Conservation (phyloP, 73 alveolate species). For the Tetrahymena malaccensis region DNA sequence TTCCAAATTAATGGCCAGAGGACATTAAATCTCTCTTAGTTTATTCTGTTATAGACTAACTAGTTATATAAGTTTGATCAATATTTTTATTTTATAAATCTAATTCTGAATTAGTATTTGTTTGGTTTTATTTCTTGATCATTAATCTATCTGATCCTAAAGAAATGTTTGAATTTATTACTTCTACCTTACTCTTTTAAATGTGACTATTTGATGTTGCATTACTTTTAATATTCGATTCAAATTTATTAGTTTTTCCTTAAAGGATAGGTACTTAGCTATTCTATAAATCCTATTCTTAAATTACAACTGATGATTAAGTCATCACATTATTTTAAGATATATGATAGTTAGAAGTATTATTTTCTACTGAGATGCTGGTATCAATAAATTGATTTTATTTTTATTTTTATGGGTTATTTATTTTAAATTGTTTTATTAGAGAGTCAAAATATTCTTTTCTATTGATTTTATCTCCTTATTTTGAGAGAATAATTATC, state of each 20-base stretch:
- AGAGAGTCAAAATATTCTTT: background rate
- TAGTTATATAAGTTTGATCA: no score
- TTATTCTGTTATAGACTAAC: background rate
- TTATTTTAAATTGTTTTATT: background rate
- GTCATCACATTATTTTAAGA: background rate
- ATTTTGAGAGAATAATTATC: background rate
- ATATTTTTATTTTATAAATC: no score
- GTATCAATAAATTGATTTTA: background rate
- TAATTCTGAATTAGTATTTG: background rate
- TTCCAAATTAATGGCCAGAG: background rate
- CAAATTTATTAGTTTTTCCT: background rate
- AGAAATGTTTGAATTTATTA: no score
- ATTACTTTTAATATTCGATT: no score
- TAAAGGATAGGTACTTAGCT: no score
- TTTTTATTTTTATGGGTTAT: background rate
- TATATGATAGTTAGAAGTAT: background rate
- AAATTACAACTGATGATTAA: background rate
- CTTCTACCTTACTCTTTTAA: no score
- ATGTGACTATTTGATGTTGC: background rate
- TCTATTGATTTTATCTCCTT: background rate
- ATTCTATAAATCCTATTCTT: background rate
- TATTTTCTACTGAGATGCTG: background rate
- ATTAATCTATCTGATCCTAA: no score
- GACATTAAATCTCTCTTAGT: background rate
- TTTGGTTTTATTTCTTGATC: no score